Percentiles rank a stretch among this genome's conserved stretches.
Conservation (phyloP, 176 grass and related monocot genomes). For the Oryza meridionalis region DNA sequence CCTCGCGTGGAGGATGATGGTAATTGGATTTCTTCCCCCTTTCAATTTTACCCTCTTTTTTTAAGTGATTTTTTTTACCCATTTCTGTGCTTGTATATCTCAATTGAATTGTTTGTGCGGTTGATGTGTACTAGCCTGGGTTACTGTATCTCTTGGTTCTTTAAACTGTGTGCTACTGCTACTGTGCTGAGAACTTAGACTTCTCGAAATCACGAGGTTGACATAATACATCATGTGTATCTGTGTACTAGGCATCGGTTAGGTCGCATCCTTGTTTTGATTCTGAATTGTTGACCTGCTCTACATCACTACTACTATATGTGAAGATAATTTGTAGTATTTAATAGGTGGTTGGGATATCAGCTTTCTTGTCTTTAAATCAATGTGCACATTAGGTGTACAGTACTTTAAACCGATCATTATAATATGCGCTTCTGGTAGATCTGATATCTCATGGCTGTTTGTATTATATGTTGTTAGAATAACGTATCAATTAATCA, state of each 20-base stretch:
- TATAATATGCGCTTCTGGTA: background rate
- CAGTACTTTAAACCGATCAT: conserved; percentile 24
- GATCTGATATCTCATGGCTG: conserved; percentile 1
- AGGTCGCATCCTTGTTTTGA: conserved; percentile 12
- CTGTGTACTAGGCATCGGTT: background rate
- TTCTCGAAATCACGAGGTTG: background rate
- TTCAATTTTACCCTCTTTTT: background rate
- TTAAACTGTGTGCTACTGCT: background rate
- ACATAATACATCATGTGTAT: background rate
- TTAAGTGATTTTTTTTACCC: background rate
- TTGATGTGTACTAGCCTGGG: background rate
- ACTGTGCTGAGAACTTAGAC: background rate
- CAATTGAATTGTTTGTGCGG: background rate
- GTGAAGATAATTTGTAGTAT: background rate
- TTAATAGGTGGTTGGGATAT: conserved; percentile 17
- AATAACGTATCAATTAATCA: background rate
- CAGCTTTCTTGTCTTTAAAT: background rate
- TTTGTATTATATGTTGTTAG: conserved; percentile 12
- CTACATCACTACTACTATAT: background rate
- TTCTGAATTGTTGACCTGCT: background rate
- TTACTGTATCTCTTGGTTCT: background rate
- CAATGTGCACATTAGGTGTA: background rate
- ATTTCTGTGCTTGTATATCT: background rate
- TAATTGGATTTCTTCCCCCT: conserved; percentile 33
- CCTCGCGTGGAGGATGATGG: conserved; percentile 96